Conservation (phyloP, 169 alveolate genomes). For the Cytauxzoon felis region DNA sequence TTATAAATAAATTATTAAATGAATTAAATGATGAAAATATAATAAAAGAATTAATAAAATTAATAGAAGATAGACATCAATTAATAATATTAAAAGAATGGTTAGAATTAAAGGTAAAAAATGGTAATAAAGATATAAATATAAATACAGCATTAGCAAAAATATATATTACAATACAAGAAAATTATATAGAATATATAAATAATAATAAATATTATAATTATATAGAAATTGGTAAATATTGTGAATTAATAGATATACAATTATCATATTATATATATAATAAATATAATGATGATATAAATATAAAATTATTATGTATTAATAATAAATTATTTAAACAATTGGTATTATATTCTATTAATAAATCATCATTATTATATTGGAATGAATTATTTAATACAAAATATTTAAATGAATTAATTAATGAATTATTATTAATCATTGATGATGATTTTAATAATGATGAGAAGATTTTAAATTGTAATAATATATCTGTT, state of each 20-base stretch:
- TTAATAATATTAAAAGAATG: conserved; percentile 61
- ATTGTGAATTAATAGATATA: conserved; percentile 98
- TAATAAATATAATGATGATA: conserved; percentile 95
- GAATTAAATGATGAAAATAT: conserved; percentile 92
- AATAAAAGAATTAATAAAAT: conserved; percentile 93
- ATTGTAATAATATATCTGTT: conserved; percentile 88
- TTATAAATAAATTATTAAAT: conserved; percentile 86
- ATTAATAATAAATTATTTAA: conserved; percentile 88
- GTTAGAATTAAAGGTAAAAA: conserved; percentile 27
- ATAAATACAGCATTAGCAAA: conserved; percentile 97
- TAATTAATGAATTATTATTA: conserved; percentile 3
- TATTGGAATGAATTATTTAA: background rate
- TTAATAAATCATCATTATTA: conserved; percentile 30
- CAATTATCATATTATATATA: conserved; percentile 98
- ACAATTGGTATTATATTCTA: conserved; percentile 24
- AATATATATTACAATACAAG: conserved; percentile 94
- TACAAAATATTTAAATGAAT: conserved; percentile 50
- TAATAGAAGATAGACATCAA: conserved; percentile 95
- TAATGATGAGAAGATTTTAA: background rate
- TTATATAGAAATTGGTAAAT: conserved; percentile 94
- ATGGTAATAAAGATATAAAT: conserved; percentile 50
- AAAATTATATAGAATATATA: conserved; percentile 94
- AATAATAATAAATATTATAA: conserved; percentile 95
- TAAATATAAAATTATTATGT: conserved; percentile 94
- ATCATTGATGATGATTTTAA: conserved; percentile 5